Base-by-base conservation (phyloP, 1,284 basidiomycete species). In the Trichosporon asahii region DNA sequence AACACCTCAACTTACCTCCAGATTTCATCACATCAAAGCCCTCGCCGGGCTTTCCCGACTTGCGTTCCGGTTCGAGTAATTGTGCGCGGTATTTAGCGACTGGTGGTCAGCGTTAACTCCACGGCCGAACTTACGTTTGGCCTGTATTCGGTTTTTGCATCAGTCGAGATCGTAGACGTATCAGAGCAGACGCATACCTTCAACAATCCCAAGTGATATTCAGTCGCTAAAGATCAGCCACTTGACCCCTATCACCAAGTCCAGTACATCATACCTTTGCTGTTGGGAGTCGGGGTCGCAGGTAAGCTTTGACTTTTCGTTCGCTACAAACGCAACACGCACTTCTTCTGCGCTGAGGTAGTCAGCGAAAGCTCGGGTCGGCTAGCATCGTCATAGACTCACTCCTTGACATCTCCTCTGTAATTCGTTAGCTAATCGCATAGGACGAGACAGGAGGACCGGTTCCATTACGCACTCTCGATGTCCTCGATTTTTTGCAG, bases 401-500 rank as follows among this genome's bases (percentile, higher is more conserved):
- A 92, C 91, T 94, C 84, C 93, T 88, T 73, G 93, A 91, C 93
- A 96, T 95, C 88, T 95, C 93, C 89, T 94, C 93, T 95, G 81
- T 55, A 23, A 23, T 67, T 60, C 68, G 64, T 23, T 53, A 1
- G 15, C 5, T 2, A n/a, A 12, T 18, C n/a, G 7, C 15, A n/a
- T 35, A 14, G 37, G 37, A 9, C 2, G 14, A 12, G 37, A 33
- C 3, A 8, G 25, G 18, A 33, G 27, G 8, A 21, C 46, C 37
- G 4, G 6, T 27, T 7, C 53, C 15, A 5, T 7, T 4, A 79
- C 89, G 85, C 80, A 93, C 92, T 92, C 87, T 96, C 92, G 74
- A 95, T 95, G 81, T 93, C 93, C 83, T 94, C 94, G 75, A 95
- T 95, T 92, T 95, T 95, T 85, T 95, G 93, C 75, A 94, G 86